Conservation (phyloP, 495 filamentous ascomycete species). For the Aspergillus incahuasiensis region DNA sequence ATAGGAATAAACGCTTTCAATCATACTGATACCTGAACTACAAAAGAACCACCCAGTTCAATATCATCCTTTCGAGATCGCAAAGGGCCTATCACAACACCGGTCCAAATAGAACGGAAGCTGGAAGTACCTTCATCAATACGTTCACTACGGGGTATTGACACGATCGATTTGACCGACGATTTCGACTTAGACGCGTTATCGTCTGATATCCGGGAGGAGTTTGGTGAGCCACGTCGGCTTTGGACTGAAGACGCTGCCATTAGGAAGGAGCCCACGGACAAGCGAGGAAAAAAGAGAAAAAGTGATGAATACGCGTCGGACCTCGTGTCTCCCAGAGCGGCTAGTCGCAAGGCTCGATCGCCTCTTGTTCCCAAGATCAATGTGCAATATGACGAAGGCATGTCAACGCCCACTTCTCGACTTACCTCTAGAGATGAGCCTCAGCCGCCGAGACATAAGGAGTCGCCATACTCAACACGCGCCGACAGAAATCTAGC, state of each 20-base stretch:
- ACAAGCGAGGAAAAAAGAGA: constrained; percentile 61
- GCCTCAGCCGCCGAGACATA: constrained; percentile 5
- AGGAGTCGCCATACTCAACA: neutral
- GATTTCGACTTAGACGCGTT: constrained; percentile 39
- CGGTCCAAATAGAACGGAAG: constrained; percentile 19
- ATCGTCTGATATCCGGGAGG: constrained; percentile 40
- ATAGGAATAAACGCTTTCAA: neutral
- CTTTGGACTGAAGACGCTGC: constrained; percentile 60
- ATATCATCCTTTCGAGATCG: constrained; percentile 19
- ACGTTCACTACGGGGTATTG: constrained; percentile 39
- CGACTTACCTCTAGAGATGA: neutral
- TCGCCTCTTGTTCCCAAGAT: constrained; percentile 12
- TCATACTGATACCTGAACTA: constrained; percentile 4
- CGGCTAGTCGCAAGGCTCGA: constrained; percentile 23
- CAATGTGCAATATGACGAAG: neutral
- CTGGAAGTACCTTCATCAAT: constrained; percentile 21
- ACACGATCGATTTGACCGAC: constrained; percentile 69
- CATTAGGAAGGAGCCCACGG: constrained; percentile 34
- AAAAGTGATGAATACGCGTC: constrained; percentile 67
- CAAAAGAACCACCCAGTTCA: constrained; percentile 29
- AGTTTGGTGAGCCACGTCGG: constrained; percentile 48
- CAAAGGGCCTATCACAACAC: constrained; percentile 17
- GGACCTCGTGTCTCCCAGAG: constrained; percentile 36
- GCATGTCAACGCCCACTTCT: neutral
- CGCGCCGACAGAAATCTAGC: constrained; percentile 14